Evolutionary conservation across 2,329 filamentous ascomycete species (phyloP).

Genomic region (Phyllosticta ampelicida): DNA sequence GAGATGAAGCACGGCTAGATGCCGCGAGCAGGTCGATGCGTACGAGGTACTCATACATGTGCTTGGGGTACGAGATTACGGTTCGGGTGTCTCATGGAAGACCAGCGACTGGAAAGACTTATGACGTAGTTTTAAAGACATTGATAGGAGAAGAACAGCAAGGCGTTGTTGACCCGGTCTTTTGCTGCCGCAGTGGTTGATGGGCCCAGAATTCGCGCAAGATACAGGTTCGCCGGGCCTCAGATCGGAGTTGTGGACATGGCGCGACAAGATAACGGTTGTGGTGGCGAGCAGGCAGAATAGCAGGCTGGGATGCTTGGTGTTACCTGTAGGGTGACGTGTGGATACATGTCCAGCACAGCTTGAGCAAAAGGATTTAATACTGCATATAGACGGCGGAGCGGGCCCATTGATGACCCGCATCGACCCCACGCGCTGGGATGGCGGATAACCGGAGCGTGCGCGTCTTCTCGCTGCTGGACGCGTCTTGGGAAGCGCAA

Average conservation of each 20-base stretch:
- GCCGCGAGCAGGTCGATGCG: neutral
- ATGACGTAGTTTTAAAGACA: neutral
- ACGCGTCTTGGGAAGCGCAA: neutral
- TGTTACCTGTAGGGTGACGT: neutral
- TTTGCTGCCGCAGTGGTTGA: neutral
- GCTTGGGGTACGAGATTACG: neutral
- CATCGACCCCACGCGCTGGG: neutral
- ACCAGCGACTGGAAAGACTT: neutral
- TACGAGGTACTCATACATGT: neutral
- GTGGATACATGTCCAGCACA: neutral
- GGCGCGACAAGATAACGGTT: neutral
- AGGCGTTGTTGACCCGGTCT: neutral
- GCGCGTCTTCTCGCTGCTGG: neutral
- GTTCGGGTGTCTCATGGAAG: neutral
- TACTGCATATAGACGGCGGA: neutral
- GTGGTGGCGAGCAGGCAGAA: neutral
- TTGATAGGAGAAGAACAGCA: neutral
- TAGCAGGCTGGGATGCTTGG: neutral
- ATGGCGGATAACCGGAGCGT: neutral
- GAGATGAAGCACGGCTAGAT: neutral
- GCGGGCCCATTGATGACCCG: neutral
- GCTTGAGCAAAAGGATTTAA: neutral
- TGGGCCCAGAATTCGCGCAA: neutral
- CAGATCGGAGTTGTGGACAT: neutral
- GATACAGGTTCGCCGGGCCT: neutral